phyloP scores from a whole-genome alignment of 768 basidiomycete species.

The Porphyrellus cyaneotinctus region DNA sequence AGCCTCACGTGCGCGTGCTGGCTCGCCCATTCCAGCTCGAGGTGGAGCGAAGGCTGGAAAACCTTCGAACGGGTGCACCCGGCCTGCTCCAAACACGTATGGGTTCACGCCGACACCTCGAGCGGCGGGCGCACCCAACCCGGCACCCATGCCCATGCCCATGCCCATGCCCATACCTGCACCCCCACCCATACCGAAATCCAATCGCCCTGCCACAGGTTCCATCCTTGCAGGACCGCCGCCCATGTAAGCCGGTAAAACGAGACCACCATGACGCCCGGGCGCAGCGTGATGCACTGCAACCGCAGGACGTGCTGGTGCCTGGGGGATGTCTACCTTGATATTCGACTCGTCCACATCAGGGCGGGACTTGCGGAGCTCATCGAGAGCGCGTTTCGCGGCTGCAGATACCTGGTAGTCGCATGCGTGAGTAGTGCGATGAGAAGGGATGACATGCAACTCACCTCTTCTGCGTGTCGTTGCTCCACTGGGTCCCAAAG shows the following conservation, averaged over 20 bases:
- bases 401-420: constrained; percentile 61
- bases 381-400: constrained; percentile 59
- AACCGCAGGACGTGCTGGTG: not conserved
- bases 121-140: no score
- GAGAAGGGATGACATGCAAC: not conserved
- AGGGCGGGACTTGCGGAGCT: constrained; percentile 56
- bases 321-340: constrained; percentile 57
- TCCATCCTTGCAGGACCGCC: not conserved
- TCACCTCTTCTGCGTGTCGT: constrained; percentile 64
- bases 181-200: not conserved
- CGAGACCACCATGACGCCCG: not conserved
- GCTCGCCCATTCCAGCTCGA: not conserved
- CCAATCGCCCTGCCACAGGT: not conserved
- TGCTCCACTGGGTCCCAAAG: constrained; percentile 68
- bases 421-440: not conserved
- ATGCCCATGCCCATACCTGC: constrained; percentile 2
- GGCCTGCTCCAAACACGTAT: constrained; percentile 18
- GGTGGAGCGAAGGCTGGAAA: not conserved
- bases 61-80: constrained; percentile 8
- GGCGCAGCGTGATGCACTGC: not conserved
- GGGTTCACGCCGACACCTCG: not conserved
- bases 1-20: not conserved
- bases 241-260: not conserved
- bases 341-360: constrained; percentile 58
- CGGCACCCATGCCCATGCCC: not conserved